phyloP scores from a whole-genome alignment of 352 stramenopile species.

The Globisporangium rhizosaccharum region DNA sequence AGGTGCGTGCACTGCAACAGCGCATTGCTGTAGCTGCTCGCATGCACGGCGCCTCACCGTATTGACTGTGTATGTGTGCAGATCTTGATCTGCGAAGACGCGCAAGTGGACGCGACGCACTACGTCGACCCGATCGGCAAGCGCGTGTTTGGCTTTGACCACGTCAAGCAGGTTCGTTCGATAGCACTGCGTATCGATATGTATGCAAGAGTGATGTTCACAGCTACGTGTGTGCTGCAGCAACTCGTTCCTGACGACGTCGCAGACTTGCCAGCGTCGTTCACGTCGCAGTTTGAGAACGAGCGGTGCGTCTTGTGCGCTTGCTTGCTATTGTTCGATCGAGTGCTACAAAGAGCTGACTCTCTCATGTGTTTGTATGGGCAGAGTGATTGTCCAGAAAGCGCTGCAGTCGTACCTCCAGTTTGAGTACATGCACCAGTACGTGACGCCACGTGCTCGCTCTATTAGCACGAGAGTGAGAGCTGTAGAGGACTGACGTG shows the following conservation, averaged over 20 bases:
- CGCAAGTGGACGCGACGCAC: slow-evolving; percentile 72
- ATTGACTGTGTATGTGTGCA: slow-evolving; percentile 11
- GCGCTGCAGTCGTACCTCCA: slow-evolving; percentile 74
- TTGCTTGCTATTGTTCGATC: neutral
- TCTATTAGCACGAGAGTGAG: too few relatives aligned
- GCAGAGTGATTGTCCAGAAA: slow-evolving; percentile 52
- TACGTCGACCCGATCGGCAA: slow-evolving; percentile 81
- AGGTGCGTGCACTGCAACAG: slow-evolving; percentile 25
- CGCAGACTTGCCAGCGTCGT: slow-evolving; percentile 28
- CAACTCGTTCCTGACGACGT: slow-evolving; percentile 51
- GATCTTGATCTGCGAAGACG: slow-evolving; percentile 79
- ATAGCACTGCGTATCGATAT: neutral
- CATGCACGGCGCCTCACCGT: too few relatives aligned
- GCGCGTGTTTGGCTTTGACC: slow-evolving; percentile 81
- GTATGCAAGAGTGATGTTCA: neutral
- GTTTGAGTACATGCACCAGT: slow-evolving; percentile 82
- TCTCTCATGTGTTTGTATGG: slow-evolving; percentile 6
- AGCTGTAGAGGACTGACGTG: too few relatives aligned
- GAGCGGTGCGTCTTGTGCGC: slow-evolving; percentile 40
- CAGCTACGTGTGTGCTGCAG: slow-evolving; percentile 4
- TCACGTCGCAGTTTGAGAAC: slow-evolving; percentile 51
- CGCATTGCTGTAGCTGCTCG: too few relatives aligned
- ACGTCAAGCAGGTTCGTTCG: slow-evolving; percentile 59
- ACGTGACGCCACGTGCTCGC: slow-evolving; percentile 1
- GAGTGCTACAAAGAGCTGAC: neutral